Evolutionary conservation across 345 rosid species (phyloP).

Genomic region (Dovyalis caffra): DNA sequence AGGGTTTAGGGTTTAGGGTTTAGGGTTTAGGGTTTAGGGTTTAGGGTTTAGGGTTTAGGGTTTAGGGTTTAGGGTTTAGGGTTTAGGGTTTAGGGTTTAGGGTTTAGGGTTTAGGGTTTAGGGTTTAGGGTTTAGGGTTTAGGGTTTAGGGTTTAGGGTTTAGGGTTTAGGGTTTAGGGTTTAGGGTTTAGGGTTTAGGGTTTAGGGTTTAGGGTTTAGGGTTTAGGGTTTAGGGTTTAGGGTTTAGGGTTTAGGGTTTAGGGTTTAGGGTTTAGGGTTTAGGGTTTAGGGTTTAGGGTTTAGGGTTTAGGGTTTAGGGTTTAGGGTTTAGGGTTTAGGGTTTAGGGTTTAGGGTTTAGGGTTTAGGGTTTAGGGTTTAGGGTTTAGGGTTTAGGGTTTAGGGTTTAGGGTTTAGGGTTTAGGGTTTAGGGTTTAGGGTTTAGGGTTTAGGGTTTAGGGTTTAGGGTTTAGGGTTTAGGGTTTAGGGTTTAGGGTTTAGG

Average conservation of each 20-base stretch:
- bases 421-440: conserved; percentile 11
- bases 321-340: conserved; percentile 3
- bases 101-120: conserved; percentile 15
- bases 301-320: conserved; percentile 9
- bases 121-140: conserved; percentile 25
- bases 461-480: conserved; percentile 17
- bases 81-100: conserved; percentile 25
- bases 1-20: conserved; percentile 30
- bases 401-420: conserved; percentile 19
- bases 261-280: conserved; percentile 9
- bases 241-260: conserved; percentile 20
- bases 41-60: conserved; percentile 27
- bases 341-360: conserved; percentile 11
- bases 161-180: conserved; percentile 24
- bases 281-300: conserved; percentile 11
- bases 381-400: conserved; percentile 20
- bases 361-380: conserved; percentile 21
- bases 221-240: conserved; percentile 23
- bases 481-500: conserved; percentile 19
- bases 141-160: conserved; percentile 28
- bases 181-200: conserved; percentile 29
- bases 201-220: conserved; percentile 16
- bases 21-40: conserved; percentile 33
- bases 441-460: conserved; percentile 7
- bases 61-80: conserved; percentile 24